Percentiles rank a stretch among this genome's conserved stretches.
These are phyloP conservation scores for Hura crepitans DNA, from an alignment of 441 rosid genomes.

Conservation along the genomic window DNA sequence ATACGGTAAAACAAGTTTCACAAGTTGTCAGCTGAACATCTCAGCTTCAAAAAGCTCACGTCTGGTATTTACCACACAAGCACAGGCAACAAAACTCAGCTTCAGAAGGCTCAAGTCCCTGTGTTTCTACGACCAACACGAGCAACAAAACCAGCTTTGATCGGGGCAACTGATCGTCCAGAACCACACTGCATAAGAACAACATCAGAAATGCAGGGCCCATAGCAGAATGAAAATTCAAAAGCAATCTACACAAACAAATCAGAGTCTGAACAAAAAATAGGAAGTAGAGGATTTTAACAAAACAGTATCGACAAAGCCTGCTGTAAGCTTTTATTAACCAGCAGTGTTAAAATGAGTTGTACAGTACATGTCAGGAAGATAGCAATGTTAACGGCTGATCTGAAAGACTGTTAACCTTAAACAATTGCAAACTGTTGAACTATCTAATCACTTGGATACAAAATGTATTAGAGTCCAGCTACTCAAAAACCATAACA, in stretches of 20 bases:
- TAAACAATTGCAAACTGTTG: no score
- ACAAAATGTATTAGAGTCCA: no score
- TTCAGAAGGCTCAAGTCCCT: slow-evolving; percentile 38
- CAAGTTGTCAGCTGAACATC: slow-evolving; percentile 3
- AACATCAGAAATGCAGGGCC: neutral
- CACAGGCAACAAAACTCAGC: neutral
- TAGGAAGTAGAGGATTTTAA: neutral
- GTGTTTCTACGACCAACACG: slow-evolving; percentile 77
- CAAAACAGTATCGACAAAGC: neutral
- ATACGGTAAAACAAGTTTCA: neutral
- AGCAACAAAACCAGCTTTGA: slow-evolving; percentile 79
- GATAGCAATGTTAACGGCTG: no score
- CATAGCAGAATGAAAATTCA: neutral
- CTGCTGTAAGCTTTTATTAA: no score
- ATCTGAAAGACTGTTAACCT: no score
- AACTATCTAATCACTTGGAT: no score
- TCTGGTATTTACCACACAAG: neutral
- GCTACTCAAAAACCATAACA: no score
- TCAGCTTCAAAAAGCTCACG: neutral
- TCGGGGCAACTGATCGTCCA: slow-evolving; percentile 82
- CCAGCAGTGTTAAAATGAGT: no score
- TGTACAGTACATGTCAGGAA: no score
- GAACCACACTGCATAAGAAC: slow-evolving; percentile 71
- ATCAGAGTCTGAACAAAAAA: neutral
- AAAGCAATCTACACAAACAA: neutral